Base-by-base conservation (phyloP, 2,329 filamentous ascomycete species). In the Ophiostoma quercus region DNA sequence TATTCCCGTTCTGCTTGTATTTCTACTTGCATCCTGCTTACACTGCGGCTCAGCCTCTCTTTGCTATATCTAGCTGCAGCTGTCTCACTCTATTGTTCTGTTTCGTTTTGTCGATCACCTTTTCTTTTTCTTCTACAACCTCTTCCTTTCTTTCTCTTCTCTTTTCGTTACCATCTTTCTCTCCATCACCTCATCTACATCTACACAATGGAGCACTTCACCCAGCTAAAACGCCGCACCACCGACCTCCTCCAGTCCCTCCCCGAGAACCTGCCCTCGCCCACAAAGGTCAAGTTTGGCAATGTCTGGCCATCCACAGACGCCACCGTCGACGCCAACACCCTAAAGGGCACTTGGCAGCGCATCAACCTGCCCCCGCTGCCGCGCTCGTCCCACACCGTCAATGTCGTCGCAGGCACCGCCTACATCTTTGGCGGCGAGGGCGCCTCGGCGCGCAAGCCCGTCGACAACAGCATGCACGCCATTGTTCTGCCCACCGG, bases 391-490 rank as follows among this genome's bases (percentile, higher is more conserved):
- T 93, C 91, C 0, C 92, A 95, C 76, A 85, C 86, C 2, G 77
- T 93, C 74, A 84, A 91, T 62, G 81, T 90, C 57, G 78, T 89
- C 29, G 81, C 80, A 65, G 80, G 83, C 16, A 83, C 81, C n/a
- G 84, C 85, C 63, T 83, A 82, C 75, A 74, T 96, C 75, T 96
- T 93, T 76, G 92, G 92, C 71, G 92, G 92, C 74, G 92, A 95
- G 77, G 70, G 69, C 67, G 79, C 88, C 70, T 67, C 63, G 32
- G 84, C 87, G 1, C 82, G 88, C 54, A 79, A 88, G 74, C 87
- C 88, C 7, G 84, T 89, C 70, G 90, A 93, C 79, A 92, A 92
- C 76, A 83, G 88, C 74, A 84, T 95, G 77, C 89, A 93, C 76
- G 80, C 87, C 68, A 76, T 94, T 66, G 82, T 83, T 0, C 79